These are phyloP conservation scores for Podaxis sp. DNA, from an alignment of 768 basidiomycete species.

Conservation along the genomic window DNA sequence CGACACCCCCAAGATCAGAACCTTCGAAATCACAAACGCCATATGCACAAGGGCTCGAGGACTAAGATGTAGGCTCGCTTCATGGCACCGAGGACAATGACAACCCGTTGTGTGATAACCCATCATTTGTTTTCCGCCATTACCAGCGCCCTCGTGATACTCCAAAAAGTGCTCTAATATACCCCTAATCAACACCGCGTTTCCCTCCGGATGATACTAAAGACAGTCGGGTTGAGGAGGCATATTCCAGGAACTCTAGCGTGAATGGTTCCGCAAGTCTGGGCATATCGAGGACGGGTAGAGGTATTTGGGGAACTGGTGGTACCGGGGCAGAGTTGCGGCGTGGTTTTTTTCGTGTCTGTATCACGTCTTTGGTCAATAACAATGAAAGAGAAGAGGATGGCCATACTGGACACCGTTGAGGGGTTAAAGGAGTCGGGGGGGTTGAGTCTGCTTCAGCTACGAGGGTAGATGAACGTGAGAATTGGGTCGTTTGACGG, in stretches of 20 bases:
- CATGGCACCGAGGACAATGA: neutral
- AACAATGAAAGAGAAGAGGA: neutral
- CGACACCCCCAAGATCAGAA: neutral
- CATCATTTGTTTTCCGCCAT: neutral
- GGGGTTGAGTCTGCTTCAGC: conserved; percentile 5
- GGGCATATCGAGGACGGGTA: neutral
- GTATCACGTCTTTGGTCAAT: neutral
- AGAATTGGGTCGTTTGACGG: conserved; percentile 6
- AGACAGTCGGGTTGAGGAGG: neutral
- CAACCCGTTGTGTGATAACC: neutral
- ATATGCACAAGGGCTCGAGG: too few relatives aligned
- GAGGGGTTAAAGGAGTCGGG: neutral
- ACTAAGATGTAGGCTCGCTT: neutral
- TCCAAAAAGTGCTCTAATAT: too few relatives aligned
- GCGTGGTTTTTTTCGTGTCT: neutral
- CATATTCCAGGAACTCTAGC: neutral
- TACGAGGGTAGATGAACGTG: conserved; percentile 4
- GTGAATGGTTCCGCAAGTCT: neutral
- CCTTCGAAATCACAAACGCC: neutral
- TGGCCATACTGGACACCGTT: neutral
- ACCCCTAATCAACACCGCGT: neutral
- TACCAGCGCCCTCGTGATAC: neutral
- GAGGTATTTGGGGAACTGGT: neutral
- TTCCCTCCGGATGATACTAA: neutral
- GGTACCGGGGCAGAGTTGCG: neutral